These are phyloP conservation scores for Fusarium neocosmosporiellum DNA, from an alignment of 2,329 filamentous ascomycete genomes.

Conservation along the genomic window DNA sequence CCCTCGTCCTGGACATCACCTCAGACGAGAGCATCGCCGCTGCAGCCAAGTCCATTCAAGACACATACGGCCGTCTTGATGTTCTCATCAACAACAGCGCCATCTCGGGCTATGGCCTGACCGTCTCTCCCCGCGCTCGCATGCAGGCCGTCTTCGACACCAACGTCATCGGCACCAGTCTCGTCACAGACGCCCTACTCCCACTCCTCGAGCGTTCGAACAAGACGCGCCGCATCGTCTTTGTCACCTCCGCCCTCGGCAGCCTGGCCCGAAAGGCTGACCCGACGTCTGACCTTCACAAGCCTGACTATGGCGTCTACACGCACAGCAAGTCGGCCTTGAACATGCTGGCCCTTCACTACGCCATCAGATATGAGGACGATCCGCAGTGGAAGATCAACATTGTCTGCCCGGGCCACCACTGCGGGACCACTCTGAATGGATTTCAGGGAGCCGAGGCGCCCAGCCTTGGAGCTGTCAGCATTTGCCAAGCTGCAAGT, in stretches of 20 bases:
- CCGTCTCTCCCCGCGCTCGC: slow-evolving; percentile 8
- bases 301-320: slow-evolving; percentile 13
- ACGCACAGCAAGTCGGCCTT: slow-evolving; percentile 32
- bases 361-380: slow-evolving; percentile 18
- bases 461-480: slow-evolving; percentile 16
- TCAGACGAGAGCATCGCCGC: slow-evolving; percentile 25
- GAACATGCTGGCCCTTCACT: slow-evolving; percentile 34
- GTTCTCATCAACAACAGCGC: slow-evolving; percentile 33
- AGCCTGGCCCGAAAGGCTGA: slow-evolving; percentile 27
- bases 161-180: slow-evolving; percentile 29
- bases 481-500: slow-evolving; percentile 5
- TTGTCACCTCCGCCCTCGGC: slow-evolving; percentile 27
- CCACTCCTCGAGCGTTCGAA: slow-evolving; percentile 20
- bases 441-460: slow-evolving; percentile 9
- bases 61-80: slow-evolving; percentile 22
- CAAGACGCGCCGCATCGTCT: slow-evolving; percentile 21
- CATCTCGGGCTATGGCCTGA: slow-evolving; percentile 15
- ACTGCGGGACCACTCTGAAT: slow-evolving; percentile 19
- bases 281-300: neutral
- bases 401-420: slow-evolving; percentile 19
- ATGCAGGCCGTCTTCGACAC: slow-evolving; percentile 30
- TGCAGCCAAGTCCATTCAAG: slow-evolving; percentile 2
- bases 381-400: slow-evolving; percentile 22
- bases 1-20: slow-evolving; percentile 28
- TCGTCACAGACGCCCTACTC: slow-evolving; percentile 28